Evolutionary conservation across 208 protist species (phyloP), one percentile per base, ranked within the genome.

Genomic region (Crithidia fasciculata): DNA sequence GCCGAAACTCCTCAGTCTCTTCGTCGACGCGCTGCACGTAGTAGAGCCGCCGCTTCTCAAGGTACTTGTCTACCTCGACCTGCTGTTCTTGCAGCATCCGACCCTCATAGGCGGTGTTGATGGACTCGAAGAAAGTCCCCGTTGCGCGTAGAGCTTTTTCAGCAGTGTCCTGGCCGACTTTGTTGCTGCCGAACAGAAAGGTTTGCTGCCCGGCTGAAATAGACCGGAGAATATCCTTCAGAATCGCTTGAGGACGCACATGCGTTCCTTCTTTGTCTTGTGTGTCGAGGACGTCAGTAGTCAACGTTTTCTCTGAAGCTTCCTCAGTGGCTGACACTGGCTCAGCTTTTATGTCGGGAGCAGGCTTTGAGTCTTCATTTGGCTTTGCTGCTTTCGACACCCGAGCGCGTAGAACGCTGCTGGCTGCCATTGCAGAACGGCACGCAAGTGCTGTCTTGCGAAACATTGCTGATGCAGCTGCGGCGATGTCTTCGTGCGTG

Each of bases 1-100:
- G 73, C 2, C 80, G 76, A 62, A 82, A 89, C 59, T 89, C 84
- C 55, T 85, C 81, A 2, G 81, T 85, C 55, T 89, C 84, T 47
- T 85, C 78, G 50, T 66, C 69, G 49, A 89, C 74, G 8, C 84
- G 80, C 55, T 85, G 69, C 0, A 36, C 57, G 59, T 84, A 89
- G 52, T 86, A 64, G 4, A 71, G 28, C 2, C 76, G 73, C 0
- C 81, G 77, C 62, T 85, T 82, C 9, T 49, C 39, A 50, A 81
- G 70, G 37, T 76, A 87, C 9, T 49, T 72, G 28, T 83, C 70
- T 9, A 82, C 79, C 19, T 84, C 82, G 0, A 77, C 72, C 19
- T 76, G 69, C 50, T 74, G 74, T 60, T 83, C 79, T 49, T 77
- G 75, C 7, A 74, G 43, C 72, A 87, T 83, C 9, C 68, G 69